A percentile compares a stretch with the other conserved stretches of the same genome.
Evolutionary conservation across 2,329 filamentous ascomycete genomes (phyloP).

Genomic region (Fonsecaea multimorphosa): DNA sequence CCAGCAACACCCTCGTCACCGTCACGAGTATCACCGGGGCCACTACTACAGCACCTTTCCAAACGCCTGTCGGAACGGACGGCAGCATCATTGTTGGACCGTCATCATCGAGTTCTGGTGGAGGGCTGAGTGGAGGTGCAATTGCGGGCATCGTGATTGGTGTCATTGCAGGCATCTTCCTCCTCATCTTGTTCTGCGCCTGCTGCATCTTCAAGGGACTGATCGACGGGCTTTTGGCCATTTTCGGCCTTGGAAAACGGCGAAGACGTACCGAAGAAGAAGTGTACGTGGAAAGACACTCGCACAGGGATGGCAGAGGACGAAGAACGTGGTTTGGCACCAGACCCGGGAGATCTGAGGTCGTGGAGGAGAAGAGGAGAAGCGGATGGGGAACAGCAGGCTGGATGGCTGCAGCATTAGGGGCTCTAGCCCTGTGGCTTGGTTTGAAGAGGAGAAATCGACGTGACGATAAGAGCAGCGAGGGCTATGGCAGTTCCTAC

Average conservation of each 20-base stretch:
- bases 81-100: constrained; percentile 48
- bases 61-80: constrained; percentile 53
- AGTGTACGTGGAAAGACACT: constrained; percentile 47
- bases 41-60: constrained; percentile 54
- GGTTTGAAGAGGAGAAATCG: constrained; percentile 52
- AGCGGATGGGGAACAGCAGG: constrained; percentile 48
- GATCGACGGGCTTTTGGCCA: constrained; percentile 49
- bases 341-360: constrained; percentile 44
- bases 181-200: constrained; percentile 53
- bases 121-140: constrained; percentile 55
- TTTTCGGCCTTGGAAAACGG: constrained; percentile 50
- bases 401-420: constrained; percentile 51
- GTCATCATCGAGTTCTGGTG: constrained; percentile 39
- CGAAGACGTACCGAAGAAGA: constrained; percentile 45
- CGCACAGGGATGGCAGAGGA: constrained; percentile 37
- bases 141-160: constrained; percentile 61
- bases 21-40: constrained; percentile 50
- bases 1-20: constrained; percentile 51
- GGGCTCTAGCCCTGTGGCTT: constrained; percentile 53
- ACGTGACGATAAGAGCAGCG: constrained; percentile 47
- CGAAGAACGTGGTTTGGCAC: constrained; percentile 50
- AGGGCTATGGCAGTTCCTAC: constrained; percentile 48
- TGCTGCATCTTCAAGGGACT: constrained; percentile 52
- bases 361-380: constrained; percentile 44
- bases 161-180: constrained; percentile 52